Evolutionary conservation across 2,329 filamentous ascomycete species (phyloP), one percentile per base, ranked within the genome.

Genomic region (Aspergillus ochraceus): DNA sequence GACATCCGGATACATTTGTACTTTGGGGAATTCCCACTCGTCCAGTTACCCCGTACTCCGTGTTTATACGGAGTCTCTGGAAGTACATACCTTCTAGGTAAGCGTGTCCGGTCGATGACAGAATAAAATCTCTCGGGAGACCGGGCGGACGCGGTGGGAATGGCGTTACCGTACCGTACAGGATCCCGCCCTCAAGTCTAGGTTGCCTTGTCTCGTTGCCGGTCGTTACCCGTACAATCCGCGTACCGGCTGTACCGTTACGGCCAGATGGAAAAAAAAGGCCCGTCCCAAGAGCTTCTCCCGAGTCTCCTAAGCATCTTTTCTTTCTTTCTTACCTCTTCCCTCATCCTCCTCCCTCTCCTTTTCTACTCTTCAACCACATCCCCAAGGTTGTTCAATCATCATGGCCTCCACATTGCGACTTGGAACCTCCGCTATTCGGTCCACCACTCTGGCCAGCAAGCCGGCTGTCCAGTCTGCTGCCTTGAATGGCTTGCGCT

Each of bases 371-470:
- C 66, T 70, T 72, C 71, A 72, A 64, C 63, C 67, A 66, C 61
- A 59, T 60, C 64, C 65, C 59, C 61, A 74, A 49, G 39, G 71
- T 73, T 66, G 73, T 71, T 73, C 64, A 66, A 70, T 72, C 75
- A 86, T 81, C 81, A 97, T 97, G 91, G 90, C 92, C 77, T 88
- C 91, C 75, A 86, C 91, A 77, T 81, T 95, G 77, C 90, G 91
- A 84, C 80, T 96, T 75, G 88, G 89, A 82, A 88, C 90, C 75
- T 86, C 90, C 78, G 88, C 91, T 79, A 84, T 98, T 77, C 89
- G 93, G 82, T 86, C 91, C 74, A 88, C 90, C 61, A 80, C 91
- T 74, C 81, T 85, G 75, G 81, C 86, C 70, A 84, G 88, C 68
- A 83, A 88, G 75, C 84, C 91, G 74, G 84, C 85, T 77, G 84